Percentiles rank a stretch among this genome's conserved stretches.
Evolutionary conservation across 1,139 yeast species (phyloP).

Genomic region (Debaryomyces subglobosus): DNA sequence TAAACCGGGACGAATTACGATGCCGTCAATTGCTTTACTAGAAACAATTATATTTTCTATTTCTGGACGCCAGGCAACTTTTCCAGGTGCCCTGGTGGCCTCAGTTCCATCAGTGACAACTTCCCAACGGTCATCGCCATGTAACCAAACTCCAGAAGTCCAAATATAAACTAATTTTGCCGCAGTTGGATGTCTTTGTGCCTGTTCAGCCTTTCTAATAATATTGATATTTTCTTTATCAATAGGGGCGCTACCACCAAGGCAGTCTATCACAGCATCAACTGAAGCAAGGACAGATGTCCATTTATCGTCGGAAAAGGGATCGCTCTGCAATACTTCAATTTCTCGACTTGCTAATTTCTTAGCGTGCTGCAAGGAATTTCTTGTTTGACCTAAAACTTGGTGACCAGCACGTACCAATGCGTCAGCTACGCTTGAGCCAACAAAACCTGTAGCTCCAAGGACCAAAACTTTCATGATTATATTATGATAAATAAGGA

Average conservation of each 20-base stretch:
- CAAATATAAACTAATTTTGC: conserved; percentile 8
- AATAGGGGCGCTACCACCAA: conserved; percentile 8
- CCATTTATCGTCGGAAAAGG: neutral
- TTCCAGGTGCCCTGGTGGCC: conserved; percentile 5
- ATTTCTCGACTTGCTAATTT: neutral
- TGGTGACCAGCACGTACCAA: conserved; percentile 10
- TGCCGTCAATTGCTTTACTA: conserved; percentile 5
- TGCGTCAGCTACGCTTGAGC: conserved; percentile 9
- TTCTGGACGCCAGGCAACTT: conserved; percentile 10
- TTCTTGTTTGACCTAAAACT: conserved; percentile 10
- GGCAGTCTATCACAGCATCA: conserved; percentile 19
- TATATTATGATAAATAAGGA: too few relatives aligned
- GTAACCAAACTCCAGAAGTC: conserved; percentile 11
- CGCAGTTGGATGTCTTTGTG: conserved; percentile 7
- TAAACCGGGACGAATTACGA: conserved; percentile 10
- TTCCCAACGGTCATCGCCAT: conserved; percentile 10
- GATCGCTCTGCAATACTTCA: neutral
- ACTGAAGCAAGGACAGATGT: neutral
- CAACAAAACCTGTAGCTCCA: conserved; percentile 10
- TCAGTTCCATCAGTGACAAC: conserved; percentile 9
- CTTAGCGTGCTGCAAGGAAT: neutral
- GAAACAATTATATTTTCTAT: conserved; percentile 5
- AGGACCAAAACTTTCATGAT: conserved; percentile 7
- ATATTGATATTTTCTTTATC: neutral
- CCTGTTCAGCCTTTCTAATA: conserved; percentile 8